phyloP scores from a whole-genome alignment of 2,329 filamentous ascomycete genomes.

The Aspergillus brunneoviolaceus region DNA sequence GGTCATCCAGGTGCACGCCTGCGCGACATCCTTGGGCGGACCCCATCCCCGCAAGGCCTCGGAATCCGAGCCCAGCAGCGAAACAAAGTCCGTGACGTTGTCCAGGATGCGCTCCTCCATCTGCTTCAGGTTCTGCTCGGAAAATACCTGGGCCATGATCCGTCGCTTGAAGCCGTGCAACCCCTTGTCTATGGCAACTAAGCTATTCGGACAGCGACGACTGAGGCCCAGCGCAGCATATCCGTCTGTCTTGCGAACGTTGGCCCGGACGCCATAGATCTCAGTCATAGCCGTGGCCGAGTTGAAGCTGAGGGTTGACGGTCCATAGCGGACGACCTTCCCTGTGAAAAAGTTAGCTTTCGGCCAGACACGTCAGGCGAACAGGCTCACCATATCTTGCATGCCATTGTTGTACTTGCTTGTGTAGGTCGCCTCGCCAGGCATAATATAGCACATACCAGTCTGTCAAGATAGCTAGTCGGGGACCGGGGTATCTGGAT shows the following conservation, averaged over 20 bases:
- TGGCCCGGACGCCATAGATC: slow-evolving; percentile 1
- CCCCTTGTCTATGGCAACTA: background rate
- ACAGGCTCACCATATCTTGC: background rate
- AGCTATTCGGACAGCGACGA: background rate
- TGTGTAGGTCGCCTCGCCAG: slow-evolving; percentile 1
- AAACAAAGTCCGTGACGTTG: background rate
- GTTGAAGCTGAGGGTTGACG: slow-evolving; percentile 1
- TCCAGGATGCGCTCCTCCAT: background rate
- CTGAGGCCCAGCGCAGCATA: background rate
- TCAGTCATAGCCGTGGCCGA: background rate
- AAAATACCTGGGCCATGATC: background rate
- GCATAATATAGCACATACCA: slow-evolving; percentile 1
- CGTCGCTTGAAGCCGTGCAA: slow-evolving; percentile 3
- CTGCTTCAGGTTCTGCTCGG: background rate
- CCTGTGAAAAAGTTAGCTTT: background rate
- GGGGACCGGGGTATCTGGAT: slow-evolving; percentile 5
- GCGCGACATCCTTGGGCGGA: background rate
- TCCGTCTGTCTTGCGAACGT: slow-evolving; percentile 1
- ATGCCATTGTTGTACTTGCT: background rate
- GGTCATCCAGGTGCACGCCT: background rate
- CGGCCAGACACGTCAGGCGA: no score
- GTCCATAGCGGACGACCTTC: background rate
- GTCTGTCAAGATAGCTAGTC: slow-evolving; percentile 3
- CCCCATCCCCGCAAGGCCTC: background rate
- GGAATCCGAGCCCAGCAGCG: background rate